Base-by-base conservation (phyloP, 1,284 basidiomycete species). In the Austroboletus novae-zelandiae region DNA sequence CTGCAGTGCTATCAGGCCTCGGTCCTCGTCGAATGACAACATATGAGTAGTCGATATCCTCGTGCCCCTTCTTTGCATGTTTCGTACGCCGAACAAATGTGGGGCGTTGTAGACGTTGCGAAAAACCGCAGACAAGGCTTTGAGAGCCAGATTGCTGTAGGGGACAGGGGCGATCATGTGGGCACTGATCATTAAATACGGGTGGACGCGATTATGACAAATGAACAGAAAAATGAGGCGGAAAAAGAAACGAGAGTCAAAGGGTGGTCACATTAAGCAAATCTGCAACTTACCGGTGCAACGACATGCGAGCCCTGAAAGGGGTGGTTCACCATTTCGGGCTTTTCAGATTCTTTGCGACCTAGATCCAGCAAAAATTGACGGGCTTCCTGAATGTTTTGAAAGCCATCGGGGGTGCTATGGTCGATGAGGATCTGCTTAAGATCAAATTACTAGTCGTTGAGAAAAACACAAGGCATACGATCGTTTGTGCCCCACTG, bases 91-190 rank as follows among this genome's bases (percentile, higher is more conserved):
- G 85, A 37, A 94, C 75, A 69, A 96, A 97, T 9, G 76, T 71
- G 8, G 96, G 95, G 14, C 91, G 80, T 64, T 95, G 91, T 36
- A 96, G 72, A 43, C 91, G 81, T 66, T 98, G 95, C 6, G 82
- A 82, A 70, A 97, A 98, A 10, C 86, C 81, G 64, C 96, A 98
- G 32, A 86, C 77, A 27, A 84, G 65, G 37, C 68, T 70, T 20
- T 71, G 50, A 18, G 58, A 65, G 20, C 81, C 80, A 18, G 78
- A 72, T 54, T 75, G 71, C 62, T 79, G 74, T 13, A 91, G 71
- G 6, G 97, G 96, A 65, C 97, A 99, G 23, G 76, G 75, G 14
- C 77, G 77, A 65, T 99, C 95, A 65, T 99, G 96, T 20, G 97
- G 92, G 65, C 97, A 99, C 80, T 94, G 35, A 52, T 69, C 5